Conservation (phyloP, 805 yeast species). For the Candida argentea region DNA sequence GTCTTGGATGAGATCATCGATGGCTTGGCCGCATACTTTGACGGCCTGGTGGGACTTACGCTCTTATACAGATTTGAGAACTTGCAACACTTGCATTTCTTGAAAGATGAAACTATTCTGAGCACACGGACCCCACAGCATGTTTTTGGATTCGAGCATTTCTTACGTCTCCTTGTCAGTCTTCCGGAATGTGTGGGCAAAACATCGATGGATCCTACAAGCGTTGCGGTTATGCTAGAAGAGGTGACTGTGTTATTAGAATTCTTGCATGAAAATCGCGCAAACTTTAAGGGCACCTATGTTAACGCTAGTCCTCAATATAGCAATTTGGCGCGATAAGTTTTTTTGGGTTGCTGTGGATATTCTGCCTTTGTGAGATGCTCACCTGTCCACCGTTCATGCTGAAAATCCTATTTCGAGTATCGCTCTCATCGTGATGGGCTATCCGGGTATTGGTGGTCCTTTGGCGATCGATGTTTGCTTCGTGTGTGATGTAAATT, state of each 20-base stretch:
- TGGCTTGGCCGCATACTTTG: slow-evolving; percentile 68
- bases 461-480: no score
- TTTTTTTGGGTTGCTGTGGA: no score
- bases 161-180: slow-evolving; percentile 64
- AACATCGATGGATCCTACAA: slow-evolving; percentile 72
- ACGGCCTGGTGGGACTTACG: slow-evolving; percentile 57
- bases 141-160: slow-evolving; percentile 70
- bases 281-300: slow-evolving; percentile 24
- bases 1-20: slow-evolving; percentile 54
- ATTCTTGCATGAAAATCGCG: slow-evolving; percentile 38
- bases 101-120: slow-evolving; percentile 29
- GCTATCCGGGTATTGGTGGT: no score
- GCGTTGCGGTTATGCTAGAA: slow-evolving; percentile 43
- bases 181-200: slow-evolving; percentile 78
- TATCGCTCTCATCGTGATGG: no score
- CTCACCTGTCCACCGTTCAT: no score
- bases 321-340: slow-evolving; percentile 25
- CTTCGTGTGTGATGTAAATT: no score
- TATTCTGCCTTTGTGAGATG: no score
- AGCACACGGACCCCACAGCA: slow-evolving; percentile 4
- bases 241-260: slow-evolving; percentile 45
- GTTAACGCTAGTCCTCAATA: slow-evolving; percentile 29
- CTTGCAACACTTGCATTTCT: slow-evolving; percentile 52
- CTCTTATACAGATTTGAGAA: slow-evolving; percentile 70
- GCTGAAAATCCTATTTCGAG: no score